Base-by-base conservation (phyloP, 441 rosid genomes). In the Gossypium schwendimanii region DNA sequence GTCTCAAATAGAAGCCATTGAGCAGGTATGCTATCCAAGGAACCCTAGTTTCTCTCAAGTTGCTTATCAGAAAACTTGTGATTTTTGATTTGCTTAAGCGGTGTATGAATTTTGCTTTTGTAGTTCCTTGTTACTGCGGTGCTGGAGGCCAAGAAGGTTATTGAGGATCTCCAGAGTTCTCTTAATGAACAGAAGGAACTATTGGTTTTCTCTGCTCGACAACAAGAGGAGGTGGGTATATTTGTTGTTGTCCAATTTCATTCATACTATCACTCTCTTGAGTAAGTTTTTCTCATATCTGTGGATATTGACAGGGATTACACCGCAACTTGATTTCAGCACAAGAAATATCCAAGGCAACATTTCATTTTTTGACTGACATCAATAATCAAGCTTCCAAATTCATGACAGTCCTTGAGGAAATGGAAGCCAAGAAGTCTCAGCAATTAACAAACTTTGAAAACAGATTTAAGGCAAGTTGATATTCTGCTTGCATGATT, bases 141-240 rank as follows among this genome's bases (percentile, higher is more conserved):
- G 59, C 36, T 18, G 45, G 97, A 90, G 69, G 97, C 93, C 68
- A 76, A 82, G 63, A 86, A 73, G 76, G 86, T 87, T 71, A 72
- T 85, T 50, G 57, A 77, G 47, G 88, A 85, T 71, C 82, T 90
- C 57, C 83, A 84, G 74, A 76, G 80, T 71, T 85, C 87, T 75
- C 91, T 94, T n/a, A 58, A 65, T 54, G 93, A 84, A 59, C 98
- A 92, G 74, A 87, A 84, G 72, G 81, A 89, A 63, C 70, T 89
- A 31, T 52, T 90, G 74, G 84, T 80, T 68, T 82, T 86, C 59
- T 83, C 92, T 28, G 75, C 88, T 62, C 83, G 63, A 76, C 92
- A 87, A 80, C 89, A 89, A 74, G 89, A 92, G 75, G 88, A 90
- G 87, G 98, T 89, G 70, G 36, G 7, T 33, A 4, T 54, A n/a